These are phyloP conservation scores for Phlyctochytrium arcticum DNA, from an alignment of 192 early-diverging fungal genomes.

Conservation along the genomic window DNA sequence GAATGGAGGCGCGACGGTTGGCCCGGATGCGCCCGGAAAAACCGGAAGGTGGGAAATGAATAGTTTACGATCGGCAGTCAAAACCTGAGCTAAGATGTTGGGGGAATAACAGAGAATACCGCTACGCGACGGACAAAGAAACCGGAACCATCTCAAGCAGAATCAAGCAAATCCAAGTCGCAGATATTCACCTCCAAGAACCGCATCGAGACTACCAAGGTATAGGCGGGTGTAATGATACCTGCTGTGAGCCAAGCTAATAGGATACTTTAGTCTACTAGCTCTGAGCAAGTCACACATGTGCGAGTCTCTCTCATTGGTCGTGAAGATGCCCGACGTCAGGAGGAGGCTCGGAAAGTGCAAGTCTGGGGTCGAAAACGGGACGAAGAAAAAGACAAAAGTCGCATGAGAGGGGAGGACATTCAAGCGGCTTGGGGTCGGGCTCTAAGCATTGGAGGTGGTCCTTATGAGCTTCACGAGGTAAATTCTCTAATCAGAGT, in stretches of 20 bases:
- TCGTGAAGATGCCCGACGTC: constrained; percentile 42
- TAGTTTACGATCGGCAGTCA: neutral
- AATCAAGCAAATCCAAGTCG: constrained; percentile 40
- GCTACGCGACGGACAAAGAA: constrained; percentile 30
- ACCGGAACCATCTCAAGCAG: constrained; percentile 35
- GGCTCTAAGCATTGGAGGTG: constrained; percentile 12
- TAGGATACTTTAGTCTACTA: constrained; percentile 2
- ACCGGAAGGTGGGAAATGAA: constrained; percentile 28
- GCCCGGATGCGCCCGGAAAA: constrained; percentile 44
- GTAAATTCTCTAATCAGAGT: no score
- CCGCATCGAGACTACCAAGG: constrained; percentile 19
- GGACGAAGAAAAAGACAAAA: constrained; percentile 29
- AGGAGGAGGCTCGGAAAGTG: constrained; percentile 39
- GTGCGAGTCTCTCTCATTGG: constrained; percentile 42
- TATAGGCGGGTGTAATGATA: neutral
- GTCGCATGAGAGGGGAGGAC: constrained; percentile 14
- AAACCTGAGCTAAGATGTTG: neutral
- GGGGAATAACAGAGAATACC: neutral
- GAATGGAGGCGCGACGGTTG: constrained; percentile 41
- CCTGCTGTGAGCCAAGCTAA: neutral
- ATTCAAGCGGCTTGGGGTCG: constrained; percentile 43
- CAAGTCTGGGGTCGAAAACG: constrained; percentile 41
- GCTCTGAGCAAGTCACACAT: constrained; percentile 39
- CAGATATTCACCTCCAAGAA: constrained; percentile 15
- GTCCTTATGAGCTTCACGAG: constrained; percentile 46